Conservation (phyloP, 768 basidiomycete species). For the Termitomyces sp. region DNA sequence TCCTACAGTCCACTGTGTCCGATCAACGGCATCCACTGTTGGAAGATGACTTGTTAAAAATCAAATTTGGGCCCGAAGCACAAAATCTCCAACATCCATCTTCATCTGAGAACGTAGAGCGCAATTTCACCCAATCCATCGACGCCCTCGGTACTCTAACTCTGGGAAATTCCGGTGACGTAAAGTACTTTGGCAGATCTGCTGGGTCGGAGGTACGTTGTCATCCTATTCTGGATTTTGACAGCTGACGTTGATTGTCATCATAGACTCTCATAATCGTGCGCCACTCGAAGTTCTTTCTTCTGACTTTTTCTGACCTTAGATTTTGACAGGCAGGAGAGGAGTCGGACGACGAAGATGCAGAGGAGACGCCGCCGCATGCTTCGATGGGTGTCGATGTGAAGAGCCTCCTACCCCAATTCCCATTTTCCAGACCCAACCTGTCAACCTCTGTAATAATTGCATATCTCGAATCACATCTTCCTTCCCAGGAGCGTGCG, state of each 20-base stretch:
- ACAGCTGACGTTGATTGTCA: background rate
- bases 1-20: constrained; percentile 54
- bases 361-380: constrained; percentile 13
- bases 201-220: constrained; percentile 54
- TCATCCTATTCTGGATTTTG: background rate
- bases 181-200: constrained; percentile 62
- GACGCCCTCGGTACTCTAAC: constrained; percentile 65
- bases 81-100: constrained; percentile 10
- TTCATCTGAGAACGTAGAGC: constrained; percentile 23
- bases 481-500: constrained; percentile 44
- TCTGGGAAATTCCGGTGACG: constrained; percentile 53
- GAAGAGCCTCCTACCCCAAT: constrained; percentile 33
- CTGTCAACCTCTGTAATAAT: constrained; percentile 25
- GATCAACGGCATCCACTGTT: constrained; percentile 59
- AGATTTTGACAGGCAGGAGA: constrained; percentile 22
- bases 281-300: background rate
- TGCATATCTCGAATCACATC: constrained; percentile 32
- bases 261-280: constrained; percentile 40
- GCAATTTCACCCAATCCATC: constrained; percentile 31
- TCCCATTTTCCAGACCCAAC: constrained; percentile 34
- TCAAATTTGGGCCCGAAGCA: constrained; percentile 57
- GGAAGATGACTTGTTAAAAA: constrained; percentile 45
- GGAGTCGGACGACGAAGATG: constrained; percentile 23
- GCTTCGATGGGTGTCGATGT: constrained; percentile 25
- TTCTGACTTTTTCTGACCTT: background rate